Conservation (phyloP, 225 moss, liverwort and hornwort genomes). For the Takakia lepidozioides region DNA sequence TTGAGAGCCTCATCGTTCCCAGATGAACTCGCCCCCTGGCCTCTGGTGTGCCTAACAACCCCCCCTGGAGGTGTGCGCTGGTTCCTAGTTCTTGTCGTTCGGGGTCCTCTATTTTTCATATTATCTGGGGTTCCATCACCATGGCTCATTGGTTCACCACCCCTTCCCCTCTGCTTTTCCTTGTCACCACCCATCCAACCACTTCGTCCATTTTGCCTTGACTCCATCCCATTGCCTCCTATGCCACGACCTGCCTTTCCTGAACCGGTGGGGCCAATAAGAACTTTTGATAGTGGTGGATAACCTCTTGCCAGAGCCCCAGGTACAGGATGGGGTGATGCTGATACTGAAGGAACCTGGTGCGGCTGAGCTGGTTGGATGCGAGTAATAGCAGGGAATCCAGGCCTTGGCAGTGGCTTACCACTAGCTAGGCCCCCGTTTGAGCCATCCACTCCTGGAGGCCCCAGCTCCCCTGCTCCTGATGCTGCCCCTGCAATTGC, state of each 20-base stretch:
- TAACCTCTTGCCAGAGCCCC: conserved; percentile 82
- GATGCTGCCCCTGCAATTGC: no score
- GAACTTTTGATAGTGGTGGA: conserved; percentile 64
- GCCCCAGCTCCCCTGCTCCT: no score
- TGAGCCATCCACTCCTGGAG: no score
- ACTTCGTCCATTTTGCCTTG: conserved; percentile 62
- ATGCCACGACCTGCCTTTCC: conserved; percentile 57
- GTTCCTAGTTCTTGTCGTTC: conserved; percentile 81
- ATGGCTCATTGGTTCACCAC: conserved; percentile 53
- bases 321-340: conserved; percentile 61
- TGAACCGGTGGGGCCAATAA: conserved; percentile 53
- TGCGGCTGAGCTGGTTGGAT: conserved; percentile 62
- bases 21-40: conserved; percentile 56
- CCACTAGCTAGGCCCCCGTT: no score
- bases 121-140: conserved; percentile 85
- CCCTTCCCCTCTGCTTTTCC: conserved; percentile 72
- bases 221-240: conserved; percentile 51
- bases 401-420: no score
- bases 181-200: conserved; percentile 71
- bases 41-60: conserved; percentile 68
- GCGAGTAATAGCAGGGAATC: conserved; percentile 6
- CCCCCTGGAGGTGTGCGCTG: conserved; percentile 72
- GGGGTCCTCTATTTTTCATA: conserved; percentile 97
- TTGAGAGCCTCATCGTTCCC: conserved; percentile 57
- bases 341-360: conserved; percentile 47